Base-by-base conservation (phyloP, 2,329 filamentous ascomycete genomes). In the Pseudogymnoascus sp. region DNA sequence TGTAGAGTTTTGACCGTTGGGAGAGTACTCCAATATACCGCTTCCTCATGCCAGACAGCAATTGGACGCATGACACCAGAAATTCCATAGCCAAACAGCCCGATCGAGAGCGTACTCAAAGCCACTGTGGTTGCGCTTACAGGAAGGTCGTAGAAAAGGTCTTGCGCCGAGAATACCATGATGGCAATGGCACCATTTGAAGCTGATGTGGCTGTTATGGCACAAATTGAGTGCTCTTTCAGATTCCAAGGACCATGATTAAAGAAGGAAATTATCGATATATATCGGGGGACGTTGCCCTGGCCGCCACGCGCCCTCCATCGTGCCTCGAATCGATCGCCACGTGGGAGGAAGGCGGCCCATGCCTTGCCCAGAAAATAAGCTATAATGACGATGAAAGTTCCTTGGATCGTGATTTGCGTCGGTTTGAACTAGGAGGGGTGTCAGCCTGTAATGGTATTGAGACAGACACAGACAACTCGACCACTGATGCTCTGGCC, bases 371-470 rank as follows among this genome's bases (percentile, higher is more conserved):
- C 82, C 1, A 78, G 59, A 58, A 84, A 83, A 70, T 83, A 83
- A 10, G 79, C 78, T 52, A 84, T 82, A 40, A 84, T 76, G 4
- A 82, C 80, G 60, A 83, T 82, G 61, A 83, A 84, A 0, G 80
- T 83, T 37, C 80, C 80, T 13, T 75, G 74, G 15, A 83, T 79
- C 2, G 73, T 74, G 36, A 80, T 69, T 0, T 37, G 2, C 0
- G 80, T 83, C 0, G 80, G 80, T 75, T 83, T 82, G 69, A 80
- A 83, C 79, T 82, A 42, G 7, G 37, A 10, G 37, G 18, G 27
- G 9, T 8, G 13, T 67, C 45, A 65, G 65, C 37, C 15, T 60
- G 27, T 48, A 31, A 40, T n/a, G 13, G 29, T 35, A 10, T 62
- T 15, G 59, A 13, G 42, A 29, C 13, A 3, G 42, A 25, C 10